Base-by-base conservation (phyloP, 495 filamentous ascomycete genomes). In the Hypoxylon cercidicola region DNA sequence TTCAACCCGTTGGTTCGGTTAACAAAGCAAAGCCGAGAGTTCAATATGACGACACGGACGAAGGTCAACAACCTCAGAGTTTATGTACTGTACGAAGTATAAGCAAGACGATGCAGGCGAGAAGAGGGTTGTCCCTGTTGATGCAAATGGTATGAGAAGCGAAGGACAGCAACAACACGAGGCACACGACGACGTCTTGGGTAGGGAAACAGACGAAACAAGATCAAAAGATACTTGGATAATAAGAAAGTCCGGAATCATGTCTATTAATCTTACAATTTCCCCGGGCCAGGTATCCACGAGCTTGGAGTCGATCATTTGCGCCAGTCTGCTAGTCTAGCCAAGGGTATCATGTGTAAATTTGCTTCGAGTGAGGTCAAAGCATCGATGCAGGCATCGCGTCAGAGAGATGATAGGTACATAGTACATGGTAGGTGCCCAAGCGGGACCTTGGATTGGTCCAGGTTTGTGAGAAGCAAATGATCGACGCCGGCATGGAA, bases 241-340 rank as follows among this genome's bases (percentile, higher is more conserved):
- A 12, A n/a, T 18, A 48, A 30, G 43, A n/a, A 59, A 46, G 47
- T 45, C 50, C 50, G 55, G 50, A 54, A 15, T 48, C 11, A 52
- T 55, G 40, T 68, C 49, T 68, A 68, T 68, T 68, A 68, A 64
- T 68, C 48, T 68, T 60, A 60, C 60, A 68, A 64, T 55, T 55
- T 55, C 60, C 46, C 30, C 30, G 10, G 30, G 30, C 30, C 60
- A 40, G 48, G 54, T 62, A 37, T 43, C 58, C 58, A 68, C 64
- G 59, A 60, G 50, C 15, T 59, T 41, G 54, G 32, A 55, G 55
- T 59, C 46, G 55, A 63, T 56, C 30, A 32, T 46, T 53, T 59
- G 47, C 51, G 53, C 51, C 46, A 21, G 57, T 60, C 35, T 41
- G 28, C 55, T 1, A 32, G 57, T 60, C 35, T 41, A 44, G 60